Conservation (phyloP, 805 yeast genomes). For the Ogataea minuta region DNA sequence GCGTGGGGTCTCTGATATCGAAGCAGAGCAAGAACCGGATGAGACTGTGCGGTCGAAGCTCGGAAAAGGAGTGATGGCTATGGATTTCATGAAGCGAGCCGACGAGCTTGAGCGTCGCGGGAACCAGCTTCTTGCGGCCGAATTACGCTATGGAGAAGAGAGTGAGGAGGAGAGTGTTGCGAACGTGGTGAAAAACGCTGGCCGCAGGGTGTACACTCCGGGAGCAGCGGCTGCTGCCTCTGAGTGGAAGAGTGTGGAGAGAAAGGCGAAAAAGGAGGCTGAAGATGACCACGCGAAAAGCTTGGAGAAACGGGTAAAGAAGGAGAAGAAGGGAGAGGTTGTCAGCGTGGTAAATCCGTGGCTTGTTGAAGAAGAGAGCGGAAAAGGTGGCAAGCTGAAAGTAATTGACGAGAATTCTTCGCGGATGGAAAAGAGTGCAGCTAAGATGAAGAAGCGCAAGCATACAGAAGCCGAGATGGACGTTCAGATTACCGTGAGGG, state of each 20-base stretch:
- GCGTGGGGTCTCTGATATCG: slow-evolving; percentile 50
- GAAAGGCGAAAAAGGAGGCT: slow-evolving; percentile 42
- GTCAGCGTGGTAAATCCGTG: slow-evolving; percentile 48
- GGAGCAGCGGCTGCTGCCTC: slow-evolving; percentile 41
- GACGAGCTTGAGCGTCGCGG: slow-evolving; percentile 63
- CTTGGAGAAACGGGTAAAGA: slow-evolving; percentile 40
- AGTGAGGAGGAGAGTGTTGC: slow-evolving; percentile 41
- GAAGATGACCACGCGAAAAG: slow-evolving; percentile 50
- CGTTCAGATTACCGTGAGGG: slow-evolving; percentile 45
- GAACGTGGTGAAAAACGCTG: slow-evolving; percentile 58
- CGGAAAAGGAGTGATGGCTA: slow-evolving; percentile 88
- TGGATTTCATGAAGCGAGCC: slow-evolving; percentile 96
- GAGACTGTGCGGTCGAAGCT: slow-evolving; percentile 41
- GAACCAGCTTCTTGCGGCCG: slow-evolving; percentile 53
- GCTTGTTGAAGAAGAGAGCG: slow-evolving; percentile 34
- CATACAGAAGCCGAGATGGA: slow-evolving; percentile 35
- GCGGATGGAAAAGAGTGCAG: slow-evolving; percentile 44
- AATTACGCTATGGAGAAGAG: slow-evolving; percentile 44
- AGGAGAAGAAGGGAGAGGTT: slow-evolving; percentile 9
- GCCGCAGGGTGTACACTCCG: slow-evolving; percentile 81
- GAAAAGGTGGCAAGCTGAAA: slow-evolving; percentile 45
- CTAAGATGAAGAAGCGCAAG: slow-evolving; percentile 41
- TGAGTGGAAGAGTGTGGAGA: slow-evolving; percentile 37
- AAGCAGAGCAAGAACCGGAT: slow-evolving; percentile 34
- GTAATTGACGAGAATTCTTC: slow-evolving; percentile 52